Evolutionary conservation across 148 eudicot species (phyloP), one percentile per base, ranked within the genome.

Genomic region (Amaranthus palmeri): DNA sequence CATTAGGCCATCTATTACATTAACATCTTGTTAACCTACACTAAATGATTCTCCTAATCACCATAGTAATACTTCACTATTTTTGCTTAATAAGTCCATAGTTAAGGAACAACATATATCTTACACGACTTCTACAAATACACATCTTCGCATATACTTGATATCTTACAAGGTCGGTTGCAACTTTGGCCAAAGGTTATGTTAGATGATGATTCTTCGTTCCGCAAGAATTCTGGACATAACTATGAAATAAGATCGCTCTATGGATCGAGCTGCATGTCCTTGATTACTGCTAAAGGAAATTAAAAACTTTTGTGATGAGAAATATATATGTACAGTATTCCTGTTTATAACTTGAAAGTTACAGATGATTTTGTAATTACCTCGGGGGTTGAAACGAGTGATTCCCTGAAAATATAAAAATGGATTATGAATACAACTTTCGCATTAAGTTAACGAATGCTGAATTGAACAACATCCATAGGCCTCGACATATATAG

Each of bases 371-470:
- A 13, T 66, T 70, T 25, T 0, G 36, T 25, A 25, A 25, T 25
- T 81, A 83, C 83, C 88, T 87, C 85, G 53, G 84, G 40, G 50
- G 86, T 74, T 52, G 83, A 72, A 72, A 73, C 44, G 61, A 85
- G 57, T 41, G 83, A 80, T 49, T 85, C 88, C 83, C 87, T 78
- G 48, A 49, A 45, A 46, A 62, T 55, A 58, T 8, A 45, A 10
- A 68, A 45, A 44, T 11, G 61, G 44, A 44, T 58, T 61, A 8
- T 18, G 36, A 65, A 47, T n/a, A 65, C 43, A 7, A 46, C 41
- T 7, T 4, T 25, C 3, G 12, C 13, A 48, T 4, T 18, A 54
- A 49, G 18, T 65, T 9, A 2, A 69, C 13, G 36, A 43, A 49
- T 25, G 36, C 36, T 25, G 36, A 25, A 25, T 25, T 25, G 36